These are phyloP conservation scores for Botrytis aclada DNA, from an alignment of 2,329 filamentous ascomycete species.

Conservation along the genomic window DNA sequence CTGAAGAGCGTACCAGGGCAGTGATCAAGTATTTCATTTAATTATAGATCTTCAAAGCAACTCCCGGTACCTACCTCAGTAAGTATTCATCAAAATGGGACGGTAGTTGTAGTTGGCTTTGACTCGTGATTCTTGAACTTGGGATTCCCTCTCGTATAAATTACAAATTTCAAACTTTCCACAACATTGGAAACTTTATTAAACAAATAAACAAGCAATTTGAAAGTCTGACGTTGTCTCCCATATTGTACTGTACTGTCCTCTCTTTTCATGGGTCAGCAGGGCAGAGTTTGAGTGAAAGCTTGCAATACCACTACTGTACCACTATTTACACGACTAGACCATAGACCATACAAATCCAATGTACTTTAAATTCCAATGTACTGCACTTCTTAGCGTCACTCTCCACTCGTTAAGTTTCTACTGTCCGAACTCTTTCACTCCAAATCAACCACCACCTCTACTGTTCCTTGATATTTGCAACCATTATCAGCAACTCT, in stretches of 20 bases:
- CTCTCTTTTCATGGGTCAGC: constrained; percentile 7
- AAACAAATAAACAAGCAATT: neutral
- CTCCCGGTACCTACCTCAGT: too few species aligned
- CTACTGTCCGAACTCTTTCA: constrained; percentile 3
- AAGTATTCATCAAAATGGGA: too few species aligned
- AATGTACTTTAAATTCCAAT: neutral
- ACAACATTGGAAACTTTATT: neutral
- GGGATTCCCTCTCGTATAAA: neutral
- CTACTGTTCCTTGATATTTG: neutral
- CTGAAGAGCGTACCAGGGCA: neutral
- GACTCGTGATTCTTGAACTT: neutral
- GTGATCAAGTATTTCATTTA: neutral
- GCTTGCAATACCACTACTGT: constrained; percentile 1
- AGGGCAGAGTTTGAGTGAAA: constrained; percentile 4
- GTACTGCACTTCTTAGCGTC: constrained; percentile 6
- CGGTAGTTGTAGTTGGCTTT: neutral
- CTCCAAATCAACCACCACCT: neutral
- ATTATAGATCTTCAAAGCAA: constrained; percentile 10
- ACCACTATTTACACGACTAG: neutral
- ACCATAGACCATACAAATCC: neutral
- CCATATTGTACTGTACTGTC: neutral
- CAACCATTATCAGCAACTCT: neutral
- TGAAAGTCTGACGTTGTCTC: neutral
- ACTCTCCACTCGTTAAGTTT: constrained; percentile 9
- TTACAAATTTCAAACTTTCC: neutral